Percentiles rank a stretch among this genome's conserved stretches.
Evolutionary conservation across 1,284 basidiomycete species (phyloP).

Genomic region (Melampsora larici-populina): DNA sequence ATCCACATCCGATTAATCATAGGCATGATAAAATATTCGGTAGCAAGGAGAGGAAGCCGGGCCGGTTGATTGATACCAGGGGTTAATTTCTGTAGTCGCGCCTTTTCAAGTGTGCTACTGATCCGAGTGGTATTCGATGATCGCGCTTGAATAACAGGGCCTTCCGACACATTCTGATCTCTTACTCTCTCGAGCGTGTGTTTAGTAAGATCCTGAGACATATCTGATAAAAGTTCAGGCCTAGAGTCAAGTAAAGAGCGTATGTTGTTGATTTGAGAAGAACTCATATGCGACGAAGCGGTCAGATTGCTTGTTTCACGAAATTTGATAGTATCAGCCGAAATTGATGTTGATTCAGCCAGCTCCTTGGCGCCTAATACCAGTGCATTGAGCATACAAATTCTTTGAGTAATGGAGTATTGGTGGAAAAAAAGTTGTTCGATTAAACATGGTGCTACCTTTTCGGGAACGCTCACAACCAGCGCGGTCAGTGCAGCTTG

Average conservation of each 20-base stretch:
- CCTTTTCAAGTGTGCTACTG: slow-evolving; percentile 3
- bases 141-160: not conserved
- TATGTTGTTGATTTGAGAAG: not conserved
- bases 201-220: not conserved
- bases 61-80: not conserved
- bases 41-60: not conserved
- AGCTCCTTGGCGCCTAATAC: slow-evolving; percentile 10
- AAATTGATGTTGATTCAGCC: not conserved
- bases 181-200: not conserved
- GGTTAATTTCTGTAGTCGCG: not conserved
- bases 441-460: slow-evolving; percentile 22
- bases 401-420: slow-evolving; percentile 22
- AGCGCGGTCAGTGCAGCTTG: slow-evolving; percentile 11
- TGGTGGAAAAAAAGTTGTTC: slow-evolving; percentile 38
- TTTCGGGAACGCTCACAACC: not conserved
- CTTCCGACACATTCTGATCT: not conserved
- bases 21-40: slow-evolving; percentile 12
- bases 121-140: slow-evolving; percentile 6
- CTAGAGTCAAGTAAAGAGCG: not conserved
- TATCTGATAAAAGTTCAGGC: slow-evolving; percentile 5
- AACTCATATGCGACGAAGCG: not conserved
- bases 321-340: not conserved
- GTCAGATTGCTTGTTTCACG: not conserved
- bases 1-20: slow-evolving; percentile 7
- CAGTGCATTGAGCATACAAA: slow-evolving; percentile 12